A percentile compares a stretch with the other conserved stretches of the same genome.
Conservation (phyloP, 2,329 filamentous ascomycete species). For the Pezicula carpinea region DNA sequence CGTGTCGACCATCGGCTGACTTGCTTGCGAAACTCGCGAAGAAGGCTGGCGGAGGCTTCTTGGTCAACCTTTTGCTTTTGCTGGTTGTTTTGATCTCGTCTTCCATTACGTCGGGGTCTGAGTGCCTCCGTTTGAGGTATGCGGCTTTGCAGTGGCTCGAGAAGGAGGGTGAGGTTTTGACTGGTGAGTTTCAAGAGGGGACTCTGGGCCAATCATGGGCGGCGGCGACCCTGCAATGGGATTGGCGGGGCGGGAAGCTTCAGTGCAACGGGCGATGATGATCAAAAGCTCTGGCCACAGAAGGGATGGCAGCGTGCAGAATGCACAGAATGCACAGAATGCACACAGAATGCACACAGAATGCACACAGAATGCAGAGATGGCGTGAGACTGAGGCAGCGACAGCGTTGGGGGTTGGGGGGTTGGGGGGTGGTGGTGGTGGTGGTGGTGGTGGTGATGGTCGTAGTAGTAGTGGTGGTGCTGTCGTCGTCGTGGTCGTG, state of each 20-base stretch:
- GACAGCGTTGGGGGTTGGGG: too few relatives aligned
- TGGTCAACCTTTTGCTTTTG: slow-evolving; percentile 38
- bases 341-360: too few relatives aligned
- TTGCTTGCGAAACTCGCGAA: slow-evolving; percentile 33
- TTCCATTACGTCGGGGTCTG: neutral
- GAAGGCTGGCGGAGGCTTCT: slow-evolving; percentile 48
- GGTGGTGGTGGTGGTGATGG: too few relatives aligned
- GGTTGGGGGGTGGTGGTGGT: too few relatives aligned
- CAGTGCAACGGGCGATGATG: neutral
- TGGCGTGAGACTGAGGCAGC: too few relatives aligned
- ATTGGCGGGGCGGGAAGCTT: slow-evolving; percentile 1
- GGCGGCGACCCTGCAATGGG: neutral
- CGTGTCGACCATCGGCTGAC: slow-evolving; percentile 44
- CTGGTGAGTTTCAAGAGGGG: neutral
- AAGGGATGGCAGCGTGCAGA: neutral
- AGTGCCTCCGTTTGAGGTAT: slow-evolving; percentile 1
- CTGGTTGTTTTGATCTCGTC: slow-evolving; percentile 1
- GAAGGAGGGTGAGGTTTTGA: neutral
- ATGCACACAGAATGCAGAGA: too few relatives aligned
- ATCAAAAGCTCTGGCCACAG: neutral
- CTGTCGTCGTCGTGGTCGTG: too few relatives aligned
- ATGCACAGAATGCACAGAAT: too few relatives aligned
- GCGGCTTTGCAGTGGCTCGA: neutral
- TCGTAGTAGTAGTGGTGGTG: too few relatives aligned
- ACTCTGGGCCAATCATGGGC: neutral